Base-by-base conservation (phyloP, 805 yeast genomes). In the Zygoascus bituminiphila region DNA sequence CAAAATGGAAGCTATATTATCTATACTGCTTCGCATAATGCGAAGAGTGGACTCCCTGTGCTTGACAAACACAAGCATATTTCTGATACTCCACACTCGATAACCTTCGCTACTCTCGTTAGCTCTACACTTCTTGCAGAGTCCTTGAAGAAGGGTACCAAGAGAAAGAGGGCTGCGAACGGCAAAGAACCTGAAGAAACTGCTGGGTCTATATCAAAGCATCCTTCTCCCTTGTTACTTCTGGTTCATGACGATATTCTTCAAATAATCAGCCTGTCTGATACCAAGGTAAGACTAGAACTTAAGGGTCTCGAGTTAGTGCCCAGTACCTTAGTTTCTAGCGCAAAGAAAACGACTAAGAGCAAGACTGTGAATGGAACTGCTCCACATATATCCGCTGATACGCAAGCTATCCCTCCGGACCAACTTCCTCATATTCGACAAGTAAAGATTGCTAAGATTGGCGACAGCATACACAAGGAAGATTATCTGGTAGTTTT, bases 401-500 rank as follows among this genome's bases (percentile, higher is more conserved):
- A 39, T 19, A 20, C 42, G 7, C 25, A 19, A 15, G 26, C 42
- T 2, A 19, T 36, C 6, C 39, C 39, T 8, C 39, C 22, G 12
- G 42, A 39, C 8, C 22, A 36, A 36, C 10, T 15, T 17, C 39
- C 39, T 36, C 20, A 9, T 15, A 15, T 36, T 36, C 14, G 20
- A 17, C 19, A 22, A 4, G 25, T 20, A 5, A 41, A 84, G 62
- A 72, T 83, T 0, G 74, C 82, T 62, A 75, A 75, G 42, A 59
- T 88, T 25, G 96, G 96, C 4, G 85, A 83, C 57, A 61, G 66
- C 7, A 54, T 61, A 29, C 53, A 60, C 24, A 71, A 74, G 40
- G 82, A 80, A 43, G 88, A 84, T 55, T 79, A 79, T 61, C 62
- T 88, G 50, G 73, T 88, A 0, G n/a, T 47, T 19, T 5, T 47